phyloP scores from a whole-genome alignment of 352 stramenopile genomes.

The Peronospora destructor region DNA sequence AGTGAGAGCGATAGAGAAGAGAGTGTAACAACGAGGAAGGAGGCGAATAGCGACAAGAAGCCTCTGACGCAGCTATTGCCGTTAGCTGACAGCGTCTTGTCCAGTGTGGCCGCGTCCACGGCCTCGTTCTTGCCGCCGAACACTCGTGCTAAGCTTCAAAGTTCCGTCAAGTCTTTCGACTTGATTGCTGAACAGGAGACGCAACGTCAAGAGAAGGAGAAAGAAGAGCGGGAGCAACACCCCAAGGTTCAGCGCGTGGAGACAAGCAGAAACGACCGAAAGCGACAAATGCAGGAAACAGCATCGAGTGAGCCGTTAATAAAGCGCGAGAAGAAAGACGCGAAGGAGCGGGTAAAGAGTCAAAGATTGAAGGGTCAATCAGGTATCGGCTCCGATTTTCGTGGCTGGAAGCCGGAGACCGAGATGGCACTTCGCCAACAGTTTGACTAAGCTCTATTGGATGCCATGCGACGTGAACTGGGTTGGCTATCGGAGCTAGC shows the following conservation, averaged over 20 bases:
- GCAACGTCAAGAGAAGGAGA: conserved; percentile 9
- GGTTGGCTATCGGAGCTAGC: conserved; percentile 76
- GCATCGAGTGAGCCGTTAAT: neutral
- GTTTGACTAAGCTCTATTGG: conserved; percentile 70
- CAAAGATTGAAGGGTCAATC: conserved; percentile 66
- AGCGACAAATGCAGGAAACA: conserved; percentile 5
- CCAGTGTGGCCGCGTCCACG: conserved; percentile 23
- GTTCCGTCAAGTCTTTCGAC: conserved; percentile 27
- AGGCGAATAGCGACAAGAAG: neutral
- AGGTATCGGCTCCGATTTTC: conserved; percentile 72
- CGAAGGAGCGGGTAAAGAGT: conserved; percentile 68
- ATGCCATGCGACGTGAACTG: conserved; percentile 72
- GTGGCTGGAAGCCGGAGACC: conserved; percentile 66
- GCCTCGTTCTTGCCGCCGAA: conserved; percentile 40
- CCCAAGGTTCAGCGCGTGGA: neutral
- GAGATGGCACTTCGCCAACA: conserved; percentile 77
- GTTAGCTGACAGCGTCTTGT: conserved; percentile 41
- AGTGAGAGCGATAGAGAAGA: conserved; percentile 29
- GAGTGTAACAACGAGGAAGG: neutral
- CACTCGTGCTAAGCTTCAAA: conserved; percentile 4
- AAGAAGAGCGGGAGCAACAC: conserved; percentile 6
- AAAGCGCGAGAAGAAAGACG: conserved; percentile 38
- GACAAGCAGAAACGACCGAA: conserved; percentile 10
- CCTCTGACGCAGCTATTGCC: conserved; percentile 18
- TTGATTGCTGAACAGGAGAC: conserved; percentile 24